Percentiles rank a stretch among this genome's conserved stretches.
Conservation (phyloP, 805 yeast genomes). For the Candida nonsorbophila region DNA sequence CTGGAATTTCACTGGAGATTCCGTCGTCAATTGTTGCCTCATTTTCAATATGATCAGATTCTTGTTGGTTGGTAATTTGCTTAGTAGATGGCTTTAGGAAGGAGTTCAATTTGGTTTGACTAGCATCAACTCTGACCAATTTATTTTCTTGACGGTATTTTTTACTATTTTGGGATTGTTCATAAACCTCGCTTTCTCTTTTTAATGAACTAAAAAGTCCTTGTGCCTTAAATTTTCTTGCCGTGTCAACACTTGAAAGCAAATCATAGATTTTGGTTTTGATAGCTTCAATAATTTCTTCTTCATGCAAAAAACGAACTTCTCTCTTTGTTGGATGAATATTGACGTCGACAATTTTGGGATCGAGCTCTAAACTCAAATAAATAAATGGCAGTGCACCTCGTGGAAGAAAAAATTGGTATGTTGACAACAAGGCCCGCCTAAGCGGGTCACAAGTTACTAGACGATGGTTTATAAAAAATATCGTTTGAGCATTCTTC, state of each 20-base stretch:
- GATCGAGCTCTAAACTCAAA: constrained; percentile 59
- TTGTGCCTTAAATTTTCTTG: constrained; percentile 67
- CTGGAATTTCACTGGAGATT: too few species aligned
- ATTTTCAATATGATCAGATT: neutral
- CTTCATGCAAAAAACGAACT: constrained; percentile 80
- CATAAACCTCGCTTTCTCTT: constrained; percentile 10
- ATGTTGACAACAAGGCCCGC: constrained; percentile 60
- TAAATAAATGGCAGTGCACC: constrained; percentile 75
- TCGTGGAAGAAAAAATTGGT: constrained; percentile 66
- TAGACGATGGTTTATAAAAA: constrained; percentile 81
- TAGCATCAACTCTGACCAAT: constrained; percentile 66
- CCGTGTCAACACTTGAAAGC: constrained; percentile 55
- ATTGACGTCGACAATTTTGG: constrained; percentile 81
- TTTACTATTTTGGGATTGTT: constrained; percentile 10
- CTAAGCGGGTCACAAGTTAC: constrained; percentile 79
- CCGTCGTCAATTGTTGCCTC: too few species aligned
- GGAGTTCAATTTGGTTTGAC: constrained; percentile 39
- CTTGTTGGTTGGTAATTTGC: neutral
- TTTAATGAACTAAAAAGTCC: constrained; percentile 33
- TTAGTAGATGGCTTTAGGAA: too few species aligned
- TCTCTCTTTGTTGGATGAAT: constrained; percentile 95
- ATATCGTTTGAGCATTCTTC: constrained; percentile 60
- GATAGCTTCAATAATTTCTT: constrained; percentile 69
- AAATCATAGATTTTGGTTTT: constrained; percentile 43
- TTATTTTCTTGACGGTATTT: constrained; percentile 54